A percentile compares a stretch with the other conserved stretches of the same genome.
These are phyloP conservation scores for Leishmania amazonensis DNA, from an alignment of 208 protist genomes.

Conservation along the genomic window DNA sequence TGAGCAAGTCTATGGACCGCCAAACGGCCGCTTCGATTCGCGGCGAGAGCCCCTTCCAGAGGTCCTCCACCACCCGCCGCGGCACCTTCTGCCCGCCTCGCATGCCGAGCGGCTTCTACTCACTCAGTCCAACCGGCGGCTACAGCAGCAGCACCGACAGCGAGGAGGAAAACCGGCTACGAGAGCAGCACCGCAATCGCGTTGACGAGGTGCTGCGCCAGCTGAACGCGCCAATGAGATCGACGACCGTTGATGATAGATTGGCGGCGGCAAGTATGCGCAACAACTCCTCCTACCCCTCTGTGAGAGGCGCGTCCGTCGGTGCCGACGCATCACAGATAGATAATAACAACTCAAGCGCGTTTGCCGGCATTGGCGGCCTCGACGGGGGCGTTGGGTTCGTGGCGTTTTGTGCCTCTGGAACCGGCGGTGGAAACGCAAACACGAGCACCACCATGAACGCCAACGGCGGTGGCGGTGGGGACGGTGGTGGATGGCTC, in stretches of 20 bases:
- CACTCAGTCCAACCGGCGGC: slow-evolving; percentile 27
- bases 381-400: slow-evolving; percentile 18
- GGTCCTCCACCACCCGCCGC: neutral
- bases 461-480: slow-evolving; percentile 3
- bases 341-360: slow-evolving; percentile 16
- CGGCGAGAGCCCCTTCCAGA: neutral
- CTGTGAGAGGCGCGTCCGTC: neutral
- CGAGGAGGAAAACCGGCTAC: slow-evolving; percentile 12
- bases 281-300: slow-evolving; percentile 9
- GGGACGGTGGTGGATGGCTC: slow-evolving; percentile 33
- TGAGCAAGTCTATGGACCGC: neutral
- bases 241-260: slow-evolving; percentile 11
- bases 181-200: slow-evolving; percentile 28
- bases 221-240: slow-evolving; percentile 18
- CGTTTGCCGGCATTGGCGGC: slow-evolving; percentile 22
- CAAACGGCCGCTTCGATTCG: neutral
- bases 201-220: slow-evolving; percentile 31
- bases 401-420: slow-evolving; percentile 7
- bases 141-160: slow-evolving; percentile 11
- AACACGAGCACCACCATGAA: slow-evolving; percentile 10
- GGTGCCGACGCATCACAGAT: slow-evolving; percentile 7
- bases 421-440: neutral
- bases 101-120: slow-evolving; percentile 14
- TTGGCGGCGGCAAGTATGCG: neutral
- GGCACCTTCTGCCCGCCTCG: neutral